Evolutionary conservation across 192 early-diverging fungal species (phyloP), one percentile per base, ranked within the genome.

Genomic region (Coemansia biformis): DNA sequence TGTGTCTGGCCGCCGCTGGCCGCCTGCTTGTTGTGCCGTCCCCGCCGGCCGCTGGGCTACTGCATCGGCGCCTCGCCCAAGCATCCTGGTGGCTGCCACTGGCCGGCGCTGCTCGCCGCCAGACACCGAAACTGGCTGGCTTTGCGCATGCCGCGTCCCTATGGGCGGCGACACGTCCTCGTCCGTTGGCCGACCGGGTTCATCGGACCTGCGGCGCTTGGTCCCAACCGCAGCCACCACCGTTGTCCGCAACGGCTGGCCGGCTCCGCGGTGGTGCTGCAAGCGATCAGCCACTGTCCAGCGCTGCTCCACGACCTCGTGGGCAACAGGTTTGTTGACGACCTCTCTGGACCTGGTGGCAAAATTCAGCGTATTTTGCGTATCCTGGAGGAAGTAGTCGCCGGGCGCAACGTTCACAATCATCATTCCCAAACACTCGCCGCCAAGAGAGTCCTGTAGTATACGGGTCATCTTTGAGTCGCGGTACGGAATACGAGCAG

Each of bases 401-500:
- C 72, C 79, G 0, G 80, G 83, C 2, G 84, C 68, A 11, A 83
- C 73, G 38, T 83, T 84, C 32, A 83, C 78, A 48, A 86, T 79
- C 79, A 86, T 83, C 73, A 85, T 73, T 28, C 77, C 81, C 34
- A 75, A 44, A 17, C 77, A 73, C 18, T 59, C 66, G 13, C 85
- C 85, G 32, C 83, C 85, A 8, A 86, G 63, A 5, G 79, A 76
- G 59, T 81, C 78, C 61, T 83, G 82, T 28, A 84, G 46, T 8
- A 83, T 79, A 18, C 82, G 63, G 19, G 84, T 86, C 73, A 86
- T 74, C 51, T 86, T 86, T 3, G 81, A 83, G 40, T 86, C 81
- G 16, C 82, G 57, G 56, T 79, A 86, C 8, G 82, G 80, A 2
- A 83, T 67, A 0, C 82, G 50, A 15, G 55, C 39, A 9, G 67